Base-by-base conservation (phyloP, 2,329 filamentous ascomycete genomes). In the Colletotrichum godetiae region DNA sequence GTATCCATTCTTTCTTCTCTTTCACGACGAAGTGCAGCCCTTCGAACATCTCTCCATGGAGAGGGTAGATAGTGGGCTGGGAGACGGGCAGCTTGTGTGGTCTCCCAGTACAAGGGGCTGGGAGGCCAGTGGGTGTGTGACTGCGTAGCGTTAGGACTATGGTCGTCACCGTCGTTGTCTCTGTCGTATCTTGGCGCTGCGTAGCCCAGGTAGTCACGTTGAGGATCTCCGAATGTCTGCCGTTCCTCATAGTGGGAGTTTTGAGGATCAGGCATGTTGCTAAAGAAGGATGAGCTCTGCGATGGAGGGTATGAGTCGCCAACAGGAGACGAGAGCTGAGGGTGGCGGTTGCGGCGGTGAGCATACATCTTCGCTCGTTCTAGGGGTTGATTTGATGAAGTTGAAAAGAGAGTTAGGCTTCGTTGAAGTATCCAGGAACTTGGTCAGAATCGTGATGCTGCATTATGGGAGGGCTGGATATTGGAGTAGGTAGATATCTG, bases 341-440 rank as follows among this genome's bases (percentile, higher is more conserved):
- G 55, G 22, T 70, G 70, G 29, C 70, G 67, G 56, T 70, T 70
- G 27, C 70, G 67, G n/a, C 60, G 66, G 35, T 70, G 70, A 15
- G 37, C 13, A 27, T 56, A 31, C 66, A 60, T 66, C 12, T 5
- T 24, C 5, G 27, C 12, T 29, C 27, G n/a, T 7, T 24, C 10
- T 53, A 1, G 3, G 35, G 27, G 13, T 29, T 52, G n/a, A 5
- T 49, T 49, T 11, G 19, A 49, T 22, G 8, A 4, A n/a, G 19
- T 19, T 19, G 8, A 22, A 7, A 27, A 42, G 24, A 22, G 8
- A 1, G n/a, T 12, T 2, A 12, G 15, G 37, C 10, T n/a, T 11
- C 24, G 35, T n/a, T 29, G 12, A 19, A n/a, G 12, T 19, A 13
- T 3, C 8, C 2, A 3, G 29, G 15, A 10, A 10, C 2, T 8